A percentile compares a stretch with the other conserved stretches of the same genome.
phyloP scores from a whole-genome alignment of 331 rosid genomes.

The Pyracantha coccinea region DNA sequence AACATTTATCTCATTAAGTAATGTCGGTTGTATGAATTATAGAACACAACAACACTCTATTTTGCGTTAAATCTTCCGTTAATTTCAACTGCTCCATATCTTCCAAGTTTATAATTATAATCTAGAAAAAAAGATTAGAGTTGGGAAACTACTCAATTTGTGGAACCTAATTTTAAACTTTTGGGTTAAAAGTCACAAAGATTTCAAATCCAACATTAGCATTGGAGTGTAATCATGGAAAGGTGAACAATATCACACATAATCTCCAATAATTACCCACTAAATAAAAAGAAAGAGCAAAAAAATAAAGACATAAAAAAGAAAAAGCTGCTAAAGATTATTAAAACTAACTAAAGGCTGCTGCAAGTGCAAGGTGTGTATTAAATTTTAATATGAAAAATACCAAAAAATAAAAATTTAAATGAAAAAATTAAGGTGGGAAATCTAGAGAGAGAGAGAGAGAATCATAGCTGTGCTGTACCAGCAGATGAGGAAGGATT shows the following conservation, averaged over 20 bases:
- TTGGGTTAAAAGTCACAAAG: slow-evolving; percentile 15
- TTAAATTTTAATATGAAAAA: background rate
- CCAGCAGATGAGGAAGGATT: slow-evolving; percentile 11
- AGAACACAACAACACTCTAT: too few relatives aligned
- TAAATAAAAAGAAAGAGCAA: slow-evolving; percentile 27
- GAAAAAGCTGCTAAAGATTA: slow-evolving; percentile 19
- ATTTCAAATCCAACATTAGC: slow-evolving; percentile 28
- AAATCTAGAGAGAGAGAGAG: too few relatives aligned
- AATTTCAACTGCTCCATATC: too few relatives aligned
- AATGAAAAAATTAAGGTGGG: too few relatives aligned
- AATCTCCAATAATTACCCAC: slow-evolving; percentile 51
- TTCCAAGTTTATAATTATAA: slow-evolving; percentile 12
- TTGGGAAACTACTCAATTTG: slow-evolving; percentile 2
- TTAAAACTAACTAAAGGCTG: slow-evolving; percentile 26
- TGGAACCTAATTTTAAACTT: background rate
- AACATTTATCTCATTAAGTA: too few relatives aligned
- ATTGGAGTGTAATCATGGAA: slow-evolving; percentile 50
- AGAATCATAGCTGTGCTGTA: too few relatives aligned
- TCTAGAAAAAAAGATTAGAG: slow-evolving; percentile 11
- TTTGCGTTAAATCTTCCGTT: too few relatives aligned
- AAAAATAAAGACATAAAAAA: slow-evolving; percentile 4
- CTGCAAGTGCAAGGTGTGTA: slow-evolving; percentile 10
- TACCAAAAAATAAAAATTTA: too few relatives aligned
- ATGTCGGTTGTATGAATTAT: too few relatives aligned
- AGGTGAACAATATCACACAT: slow-evolving; percentile 39